These are phyloP conservation scores for Sutorius australiensis DNA, from an alignment of 768 basidiomycete genomes.

Conservation along the genomic window DNA sequence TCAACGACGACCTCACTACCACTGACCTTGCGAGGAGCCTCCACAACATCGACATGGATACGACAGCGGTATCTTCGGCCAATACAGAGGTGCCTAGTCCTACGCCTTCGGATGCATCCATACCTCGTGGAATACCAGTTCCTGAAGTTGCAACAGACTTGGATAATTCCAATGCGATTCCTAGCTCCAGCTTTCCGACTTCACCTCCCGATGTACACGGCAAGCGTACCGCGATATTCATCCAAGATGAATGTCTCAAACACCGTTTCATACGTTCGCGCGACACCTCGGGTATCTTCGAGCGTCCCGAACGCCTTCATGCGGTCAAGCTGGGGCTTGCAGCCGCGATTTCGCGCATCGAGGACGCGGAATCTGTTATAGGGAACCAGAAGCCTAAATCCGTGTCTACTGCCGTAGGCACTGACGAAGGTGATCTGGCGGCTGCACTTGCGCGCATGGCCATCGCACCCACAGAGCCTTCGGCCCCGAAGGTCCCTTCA, in stretches of 20 bases:
- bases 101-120: neutral
- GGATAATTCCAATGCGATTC: neutral
- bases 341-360: constrained; percentile 71
- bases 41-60: neutral
- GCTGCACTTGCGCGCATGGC: constrained; percentile 45
- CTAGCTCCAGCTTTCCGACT: neutral
- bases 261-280: neutral
- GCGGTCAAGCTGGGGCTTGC: constrained; percentile 82
- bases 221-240: constrained; percentile 33
- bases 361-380: constrained; percentile 29
- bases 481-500: neutral
- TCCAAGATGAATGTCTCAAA: constrained; percentile 71
- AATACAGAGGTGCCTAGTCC: neutral
- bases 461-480: constrained; percentile 22
- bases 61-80: neutral
- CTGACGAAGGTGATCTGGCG: constrained; percentile 46
- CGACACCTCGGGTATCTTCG: constrained; percentile 66
- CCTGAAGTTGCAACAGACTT: neutral
- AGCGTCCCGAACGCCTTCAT: constrained; percentile 83
- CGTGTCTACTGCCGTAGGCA: constrained; percentile 8
- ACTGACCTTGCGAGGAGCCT: neutral
- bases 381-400: neutral
- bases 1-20: neutral
- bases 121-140: neutral
- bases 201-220: neutral